A percentile compares a stretch with the other conserved stretches of the same genome.
Conservation (phyloP, 2,329 filamentous ascomycete species). For the Diaporthe destruens region DNA sequence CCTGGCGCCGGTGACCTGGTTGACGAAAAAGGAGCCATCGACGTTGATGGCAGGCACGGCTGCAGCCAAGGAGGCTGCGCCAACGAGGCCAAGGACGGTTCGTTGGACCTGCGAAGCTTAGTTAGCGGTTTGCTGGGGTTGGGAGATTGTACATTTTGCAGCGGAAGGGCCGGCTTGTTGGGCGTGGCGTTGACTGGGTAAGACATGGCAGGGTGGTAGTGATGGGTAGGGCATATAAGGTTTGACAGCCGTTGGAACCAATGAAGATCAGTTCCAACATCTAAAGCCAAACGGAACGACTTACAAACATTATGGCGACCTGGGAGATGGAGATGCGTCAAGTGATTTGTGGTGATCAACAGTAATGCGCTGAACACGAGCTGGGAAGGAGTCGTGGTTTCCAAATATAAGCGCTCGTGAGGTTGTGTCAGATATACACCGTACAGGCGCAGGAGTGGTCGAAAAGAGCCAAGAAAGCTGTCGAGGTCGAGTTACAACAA, state of each 20-base stretch:
- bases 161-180: not conserved
- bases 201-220: not conserved
- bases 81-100: slow-evolving; percentile 28
- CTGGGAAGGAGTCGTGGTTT: not conserved
- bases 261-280: slow-evolving; percentile 3
- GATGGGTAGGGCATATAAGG: slow-evolving; percentile 16
- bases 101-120: slow-evolving; percentile 28
- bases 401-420: not conserved
- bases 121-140: slow-evolving; percentile 21
- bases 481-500: not conserved
- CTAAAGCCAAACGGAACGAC: not conserved
- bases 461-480: not conserved
- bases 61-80: slow-evolving; percentile 62
- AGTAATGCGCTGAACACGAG: not conserved
- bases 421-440: slow-evolving; percentile 27
- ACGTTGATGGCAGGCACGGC: slow-evolving; percentile 71
- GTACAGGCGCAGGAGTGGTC: slow-evolving; percentile 15
- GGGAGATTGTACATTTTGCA: not conserved
- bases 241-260: not conserved
- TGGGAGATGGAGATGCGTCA: not conserved
- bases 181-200: not conserved
- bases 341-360: not conserved
- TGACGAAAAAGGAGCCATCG: slow-evolving; percentile 70
- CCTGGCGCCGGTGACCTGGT: slow-evolving; percentile 67
- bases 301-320: slow-evolving; percentile 32